phyloP scores from a whole-genome alignment of 2,329 filamentous ascomycete genomes.

The Fusarium zealandicum region DNA sequence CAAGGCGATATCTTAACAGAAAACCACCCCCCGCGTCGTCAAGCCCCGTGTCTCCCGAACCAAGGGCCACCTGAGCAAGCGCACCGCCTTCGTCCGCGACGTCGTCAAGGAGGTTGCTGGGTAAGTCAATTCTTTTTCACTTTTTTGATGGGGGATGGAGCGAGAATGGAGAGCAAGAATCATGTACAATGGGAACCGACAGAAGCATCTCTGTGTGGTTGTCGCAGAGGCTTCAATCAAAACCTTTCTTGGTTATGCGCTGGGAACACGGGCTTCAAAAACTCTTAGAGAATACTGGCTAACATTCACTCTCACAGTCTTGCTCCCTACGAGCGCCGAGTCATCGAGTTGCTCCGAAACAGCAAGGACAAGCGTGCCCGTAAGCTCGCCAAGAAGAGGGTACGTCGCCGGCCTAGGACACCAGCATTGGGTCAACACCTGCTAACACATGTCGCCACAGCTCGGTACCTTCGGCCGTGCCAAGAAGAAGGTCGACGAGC shows the following conservation, averaged over 20 bases:
- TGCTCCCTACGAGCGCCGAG: conserved; percentile 95
- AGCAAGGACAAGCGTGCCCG: conserved; percentile 98
- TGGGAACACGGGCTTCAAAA: not conserved
- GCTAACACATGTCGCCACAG: conserved; percentile 53
- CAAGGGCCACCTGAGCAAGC: conserved; percentile 97
- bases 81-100: conserved; percentile 95
- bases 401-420: conserved; percentile 57
- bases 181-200: no score
- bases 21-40: conserved; percentile 79
- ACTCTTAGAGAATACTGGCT: conserved; percentile 19
- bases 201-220: no score
- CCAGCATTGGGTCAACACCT: not conserved
- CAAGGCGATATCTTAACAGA: conserved; percentile 60
- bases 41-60: conserved; percentile 83
- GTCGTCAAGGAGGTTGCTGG: conserved; percentile 98
- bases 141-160: not conserved
- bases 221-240: no score
- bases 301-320: conserved; percentile 61
- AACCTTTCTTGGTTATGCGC: no score
- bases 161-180: not conserved
- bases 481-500: conserved; percentile 99
- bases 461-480: conserved; percentile 98
- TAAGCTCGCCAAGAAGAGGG: conserved; percentile 99
- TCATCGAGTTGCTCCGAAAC: conserved; percentile 99
- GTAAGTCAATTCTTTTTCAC: conserved; percentile 60